These are phyloP conservation scores for Brassica napus DNA, from an alignment of 345 rosid species.

Conservation along the genomic window DNA sequence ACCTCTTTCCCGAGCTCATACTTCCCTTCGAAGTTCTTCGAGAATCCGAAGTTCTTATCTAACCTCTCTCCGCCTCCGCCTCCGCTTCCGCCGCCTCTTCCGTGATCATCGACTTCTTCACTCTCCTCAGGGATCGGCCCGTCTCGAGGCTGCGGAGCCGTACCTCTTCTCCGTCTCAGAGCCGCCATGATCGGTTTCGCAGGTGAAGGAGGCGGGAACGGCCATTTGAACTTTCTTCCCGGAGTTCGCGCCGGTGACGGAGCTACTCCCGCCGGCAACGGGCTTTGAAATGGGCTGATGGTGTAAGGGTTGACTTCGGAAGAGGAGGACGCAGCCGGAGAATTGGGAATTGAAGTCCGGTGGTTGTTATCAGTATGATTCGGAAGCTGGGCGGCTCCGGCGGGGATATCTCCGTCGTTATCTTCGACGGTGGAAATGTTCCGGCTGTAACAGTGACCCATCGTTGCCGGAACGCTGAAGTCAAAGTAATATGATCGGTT, in stretches of 20 bases:
- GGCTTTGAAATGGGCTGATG: conserved; percentile 71
- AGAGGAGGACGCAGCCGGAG: conserved; percentile 34
- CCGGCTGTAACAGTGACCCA: conserved; percentile 89
- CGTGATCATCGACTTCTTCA: conserved; percentile 19
- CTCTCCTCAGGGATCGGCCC: conserved; percentile 68
- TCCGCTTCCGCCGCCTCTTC: conserved; percentile 31
- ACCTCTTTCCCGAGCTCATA: conserved; percentile 85
- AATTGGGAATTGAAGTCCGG: conserved; percentile 27
- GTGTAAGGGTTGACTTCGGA: conserved; percentile 51
- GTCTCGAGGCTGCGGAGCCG: conserved; percentile 53
- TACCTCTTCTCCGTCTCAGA: conserved; percentile 52
- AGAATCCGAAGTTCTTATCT: conserved; percentile 85
- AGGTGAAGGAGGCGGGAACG: conserved; percentile 95
- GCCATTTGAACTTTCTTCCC: conserved; percentile 82
- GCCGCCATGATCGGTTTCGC: conserved; percentile 91
- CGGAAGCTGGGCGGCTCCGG: conserved; percentile 28
- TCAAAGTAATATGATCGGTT: conserved; percentile 20
- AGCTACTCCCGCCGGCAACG: conserved; percentile 75
- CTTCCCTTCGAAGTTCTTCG: conserved; percentile 69
- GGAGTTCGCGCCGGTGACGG: conserved; percentile 91
- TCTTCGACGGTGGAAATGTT: conserved; percentile 46
- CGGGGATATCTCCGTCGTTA: conserved; percentile 31
- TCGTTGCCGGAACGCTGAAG: conserved; percentile 32
- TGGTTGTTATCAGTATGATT: neutral
- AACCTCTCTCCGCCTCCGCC: conserved; percentile 44